phyloP scores from a whole-genome alignment of 2,329 filamentous ascomycete genomes.

The Tolypocladium ophioglossoides region DNA sequence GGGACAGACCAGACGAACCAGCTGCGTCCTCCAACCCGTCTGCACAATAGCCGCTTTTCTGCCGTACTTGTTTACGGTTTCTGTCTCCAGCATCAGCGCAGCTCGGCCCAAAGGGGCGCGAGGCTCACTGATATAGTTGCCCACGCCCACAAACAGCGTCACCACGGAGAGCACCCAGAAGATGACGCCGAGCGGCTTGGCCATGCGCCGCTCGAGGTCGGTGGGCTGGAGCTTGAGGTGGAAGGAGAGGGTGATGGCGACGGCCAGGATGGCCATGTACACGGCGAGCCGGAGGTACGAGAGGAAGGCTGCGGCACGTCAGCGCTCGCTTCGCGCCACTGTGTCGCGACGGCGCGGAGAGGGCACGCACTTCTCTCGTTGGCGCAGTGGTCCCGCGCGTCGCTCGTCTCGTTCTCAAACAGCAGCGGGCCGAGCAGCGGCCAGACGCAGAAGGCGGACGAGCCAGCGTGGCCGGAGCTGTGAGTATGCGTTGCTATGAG shows the following conservation, averaged over 20 bases:
- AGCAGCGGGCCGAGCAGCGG: slow-evolving; percentile 58
- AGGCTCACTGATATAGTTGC: slow-evolving; percentile 69
- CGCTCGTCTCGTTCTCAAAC: slow-evolving; percentile 64
- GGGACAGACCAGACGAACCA: slow-evolving; percentile 41
- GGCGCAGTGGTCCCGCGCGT: slow-evolving; percentile 68
- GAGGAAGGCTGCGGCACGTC: slow-evolving; percentile 51
- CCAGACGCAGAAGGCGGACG: slow-evolving; percentile 43
- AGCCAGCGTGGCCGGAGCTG: slow-evolving; percentile 12
- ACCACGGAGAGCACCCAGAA: slow-evolving; percentile 77
- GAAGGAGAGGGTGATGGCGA: slow-evolving; percentile 89
- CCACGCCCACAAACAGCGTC: slow-evolving; percentile 67
- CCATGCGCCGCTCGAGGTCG: slow-evolving; percentile 61
- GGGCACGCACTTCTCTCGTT: slow-evolving; percentile 55
- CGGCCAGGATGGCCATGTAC: slow-evolving; percentile 81
- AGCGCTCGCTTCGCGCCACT: neutral
- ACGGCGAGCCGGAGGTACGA: slow-evolving; percentile 83
- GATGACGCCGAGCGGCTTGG: slow-evolving; percentile 72
- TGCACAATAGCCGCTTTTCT: slow-evolving; percentile 75
- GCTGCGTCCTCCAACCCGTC: slow-evolving; percentile 84
- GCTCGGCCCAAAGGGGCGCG: neutral
- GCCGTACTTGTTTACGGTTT: slow-evolving; percentile 71
- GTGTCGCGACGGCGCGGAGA: too few species aligned
- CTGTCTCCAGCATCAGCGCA: slow-evolving; percentile 18
- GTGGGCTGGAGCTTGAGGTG: slow-evolving; percentile 70
- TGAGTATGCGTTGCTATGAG: neutral